A percentile compares a stretch with the other conserved stretches of the same genome.
Conservation (phyloP, 2,329 filamentous ascomycete genomes). For the Cytospora mali region DNA sequence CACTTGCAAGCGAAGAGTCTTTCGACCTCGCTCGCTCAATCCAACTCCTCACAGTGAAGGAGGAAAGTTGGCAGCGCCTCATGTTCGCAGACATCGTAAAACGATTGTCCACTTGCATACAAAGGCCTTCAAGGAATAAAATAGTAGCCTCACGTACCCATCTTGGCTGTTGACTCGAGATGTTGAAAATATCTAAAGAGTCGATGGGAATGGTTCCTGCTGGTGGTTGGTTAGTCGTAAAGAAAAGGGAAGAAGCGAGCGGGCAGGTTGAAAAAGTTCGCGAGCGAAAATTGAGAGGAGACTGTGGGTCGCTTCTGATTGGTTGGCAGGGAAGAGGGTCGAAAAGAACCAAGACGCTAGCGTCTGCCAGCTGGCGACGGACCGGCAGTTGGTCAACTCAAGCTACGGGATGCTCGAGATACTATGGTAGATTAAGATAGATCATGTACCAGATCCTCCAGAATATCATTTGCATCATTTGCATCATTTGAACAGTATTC, state of each 20-base stretch:
- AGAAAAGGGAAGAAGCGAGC: conserved; percentile 28
- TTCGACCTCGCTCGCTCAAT: conserved; percentile 18
- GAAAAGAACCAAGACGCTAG: not conserved
- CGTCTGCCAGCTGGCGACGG: conserved; percentile 13
- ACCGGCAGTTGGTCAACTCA: not conserved
- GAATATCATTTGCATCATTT: too few relatives aligned
- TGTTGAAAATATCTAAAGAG: conserved; percentile 36
- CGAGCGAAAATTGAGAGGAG: conserved; percentile 24
- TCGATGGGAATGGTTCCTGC: conserved; percentile 43
- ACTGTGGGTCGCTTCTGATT: conserved; percentile 25
- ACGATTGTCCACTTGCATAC: conserved; percentile 53
- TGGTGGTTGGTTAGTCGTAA: conserved; percentile 40
- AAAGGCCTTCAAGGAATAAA: conserved; percentile 41
- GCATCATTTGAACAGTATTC: too few relatives aligned
- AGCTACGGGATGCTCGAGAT: too few relatives aligned
- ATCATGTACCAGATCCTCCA: too few relatives aligned
- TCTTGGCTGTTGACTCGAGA: conserved; percentile 53
- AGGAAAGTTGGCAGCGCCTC: conserved; percentile 26
- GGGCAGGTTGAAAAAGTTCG: conserved; percentile 25
- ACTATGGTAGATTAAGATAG: too few relatives aligned
- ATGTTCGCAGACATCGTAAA: conserved; percentile 28
- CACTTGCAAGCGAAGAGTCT: conserved; percentile 31
- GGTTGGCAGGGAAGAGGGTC: conserved; percentile 9
- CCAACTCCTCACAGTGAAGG: conserved; percentile 16
- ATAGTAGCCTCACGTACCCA: conserved; percentile 59